A percentile compares a stretch with the other conserved stretches of the same genome.
These are phyloP conservation scores for Peniophora sp. DNA, from an alignment of 1,284 basidiomycete genomes.

Conservation along the genomic window DNA sequence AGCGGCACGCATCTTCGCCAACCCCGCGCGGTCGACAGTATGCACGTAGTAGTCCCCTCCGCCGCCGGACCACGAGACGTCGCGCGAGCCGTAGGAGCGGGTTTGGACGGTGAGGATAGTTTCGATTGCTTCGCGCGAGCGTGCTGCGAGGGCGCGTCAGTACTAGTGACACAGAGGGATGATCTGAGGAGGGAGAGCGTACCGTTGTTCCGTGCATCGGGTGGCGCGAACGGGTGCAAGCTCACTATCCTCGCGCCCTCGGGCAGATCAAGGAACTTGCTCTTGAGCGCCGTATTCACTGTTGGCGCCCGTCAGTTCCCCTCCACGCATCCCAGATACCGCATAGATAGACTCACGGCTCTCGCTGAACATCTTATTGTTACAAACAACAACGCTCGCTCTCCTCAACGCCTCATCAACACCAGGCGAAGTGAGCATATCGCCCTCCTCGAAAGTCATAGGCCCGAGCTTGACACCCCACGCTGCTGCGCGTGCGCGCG, in stretches of 20 bases:
- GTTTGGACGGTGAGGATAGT: background rate
- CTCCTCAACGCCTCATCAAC: constrained; percentile 53
- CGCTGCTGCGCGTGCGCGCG: constrained; percentile 64
- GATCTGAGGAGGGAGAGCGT: constrained; percentile 42
- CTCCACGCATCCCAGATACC: background rate
- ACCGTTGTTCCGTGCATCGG: constrained; percentile 60
- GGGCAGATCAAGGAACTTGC: constrained; percentile 72
- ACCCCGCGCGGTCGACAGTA: constrained; percentile 51
- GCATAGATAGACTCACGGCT: constrained; percentile 36
- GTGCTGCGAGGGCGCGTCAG: background rate
- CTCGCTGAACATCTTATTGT: constrained; percentile 73
- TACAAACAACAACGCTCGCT: constrained; percentile 71
- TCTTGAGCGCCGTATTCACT: constrained; percentile 56
- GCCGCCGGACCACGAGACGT: constrained; percentile 67
- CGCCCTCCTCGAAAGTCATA: constrained; percentile 64
- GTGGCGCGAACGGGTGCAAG: constrained; percentile 59
- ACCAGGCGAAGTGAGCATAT: constrained; percentile 58
- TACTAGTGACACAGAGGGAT: too few species aligned
- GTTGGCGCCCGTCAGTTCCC: too few species aligned
- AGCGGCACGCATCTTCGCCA: too few species aligned
- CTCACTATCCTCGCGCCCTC: constrained; percentile 77
- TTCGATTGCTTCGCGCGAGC: background rate
- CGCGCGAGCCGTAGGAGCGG: constrained; percentile 47
- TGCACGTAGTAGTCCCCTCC: constrained; percentile 68
- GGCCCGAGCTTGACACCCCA: constrained; percentile 65